phyloP scores from a whole-genome alignment of 345 rosid genomes.

The Salix suchowensis region DNA sequence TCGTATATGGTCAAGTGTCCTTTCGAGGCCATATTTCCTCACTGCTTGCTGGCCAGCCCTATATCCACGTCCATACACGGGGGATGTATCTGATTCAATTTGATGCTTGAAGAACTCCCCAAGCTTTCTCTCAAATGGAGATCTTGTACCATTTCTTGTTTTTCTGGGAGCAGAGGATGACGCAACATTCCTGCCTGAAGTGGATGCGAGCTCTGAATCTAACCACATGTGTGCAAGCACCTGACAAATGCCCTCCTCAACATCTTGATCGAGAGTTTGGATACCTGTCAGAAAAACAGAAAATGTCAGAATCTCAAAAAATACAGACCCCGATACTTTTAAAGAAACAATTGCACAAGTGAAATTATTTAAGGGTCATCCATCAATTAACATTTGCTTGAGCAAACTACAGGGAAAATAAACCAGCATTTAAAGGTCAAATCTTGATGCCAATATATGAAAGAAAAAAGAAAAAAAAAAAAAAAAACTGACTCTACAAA shows the following conservation, averaged over 20 bases:
- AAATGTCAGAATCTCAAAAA: not conserved
- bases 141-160: conserved; percentile 64
- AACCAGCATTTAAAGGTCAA: not conserved
- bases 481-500: not conserved
- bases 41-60: conserved; percentile 80
- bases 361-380: not conserved
- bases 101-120: conserved; percentile 90
- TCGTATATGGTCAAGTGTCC: conserved; percentile 78
- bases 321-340: not conserved
- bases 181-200: conserved; percentile 37
- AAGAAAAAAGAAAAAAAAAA: not conserved
- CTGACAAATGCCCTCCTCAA: conserved; percentile 97
- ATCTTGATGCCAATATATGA: not conserved
- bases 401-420: not conserved
- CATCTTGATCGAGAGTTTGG: conserved; percentile 71
- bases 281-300: conserved; percentile 44
- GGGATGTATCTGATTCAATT: conserved; percentile 79
- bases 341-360: not conserved
- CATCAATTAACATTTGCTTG: not conserved
- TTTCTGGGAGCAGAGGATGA: conserved; percentile 49
- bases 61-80: conserved; percentile 91
- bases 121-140: conserved; percentile 85
- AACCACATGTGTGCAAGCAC: conserved; percentile 97
- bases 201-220: conserved; percentile 43
- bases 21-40: conserved; percentile 57